These are phyloP conservation scores for Sesbania bispinosa DNA, from an alignment of 306 rosid genomes.

Conservation along the genomic window DNA sequence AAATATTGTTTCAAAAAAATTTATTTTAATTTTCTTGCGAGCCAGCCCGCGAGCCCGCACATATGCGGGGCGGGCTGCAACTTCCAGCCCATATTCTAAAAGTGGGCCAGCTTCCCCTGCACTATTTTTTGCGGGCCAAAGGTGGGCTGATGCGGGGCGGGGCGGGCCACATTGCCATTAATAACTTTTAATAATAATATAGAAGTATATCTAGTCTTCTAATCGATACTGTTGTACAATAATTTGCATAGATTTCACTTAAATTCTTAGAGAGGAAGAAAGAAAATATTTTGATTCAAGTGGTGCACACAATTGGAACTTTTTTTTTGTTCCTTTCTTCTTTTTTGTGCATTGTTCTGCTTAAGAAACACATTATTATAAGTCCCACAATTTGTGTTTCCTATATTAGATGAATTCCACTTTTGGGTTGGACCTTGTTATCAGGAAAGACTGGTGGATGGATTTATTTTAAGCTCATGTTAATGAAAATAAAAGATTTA, in stretches of 20 bases:
- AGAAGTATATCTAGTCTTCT: neutral
- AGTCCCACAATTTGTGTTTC: constrained; percentile 1
- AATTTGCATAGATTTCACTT: neutral
- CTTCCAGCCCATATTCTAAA: no score
- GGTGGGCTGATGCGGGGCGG: no score
- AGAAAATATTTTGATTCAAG: neutral
- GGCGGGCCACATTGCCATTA: no score
- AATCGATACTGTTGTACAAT: neutral
- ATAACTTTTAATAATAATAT: neutral
- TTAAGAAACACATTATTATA: neutral
- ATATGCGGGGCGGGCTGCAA: no score
- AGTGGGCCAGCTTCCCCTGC: no score
- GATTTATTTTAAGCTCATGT: constrained; percentile 7
- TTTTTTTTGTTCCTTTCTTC: neutral
- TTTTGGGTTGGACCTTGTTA: neutral
- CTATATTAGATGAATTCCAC: neutral
- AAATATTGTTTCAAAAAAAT: no score
- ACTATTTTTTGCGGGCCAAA: no score
- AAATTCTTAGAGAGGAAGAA: neutral
- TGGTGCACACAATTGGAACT: neutral
- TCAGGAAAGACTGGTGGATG: neutral
- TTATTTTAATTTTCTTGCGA: no score
- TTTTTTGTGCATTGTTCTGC: neutral
- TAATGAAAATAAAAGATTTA: neutral
- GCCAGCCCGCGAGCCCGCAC: no score